Evolutionary conservation across 148 eudicot genomes (phyloP).

Genomic region (Vaccinium myrtillus): DNA sequence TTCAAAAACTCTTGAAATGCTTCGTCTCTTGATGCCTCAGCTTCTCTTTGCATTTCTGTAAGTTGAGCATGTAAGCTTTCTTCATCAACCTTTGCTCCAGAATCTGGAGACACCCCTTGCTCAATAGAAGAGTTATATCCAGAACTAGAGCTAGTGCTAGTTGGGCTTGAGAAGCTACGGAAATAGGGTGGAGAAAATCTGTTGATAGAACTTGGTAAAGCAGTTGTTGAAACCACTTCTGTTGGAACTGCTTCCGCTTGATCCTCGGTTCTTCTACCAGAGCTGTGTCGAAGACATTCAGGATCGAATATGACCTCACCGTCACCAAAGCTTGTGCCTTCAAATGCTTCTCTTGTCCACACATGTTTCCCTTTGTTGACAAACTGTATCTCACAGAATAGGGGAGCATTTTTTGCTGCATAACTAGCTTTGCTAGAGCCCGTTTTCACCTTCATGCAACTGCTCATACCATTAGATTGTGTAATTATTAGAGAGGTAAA

Average conservation of each 20-base stretch:
- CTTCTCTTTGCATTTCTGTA: constrained; percentile 43
- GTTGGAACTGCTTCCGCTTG: constrained; percentile 25
- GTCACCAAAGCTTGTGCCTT: constrained; percentile 18
- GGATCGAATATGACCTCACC: constrained; percentile 26
- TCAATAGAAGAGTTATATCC: constrained; percentile 31
- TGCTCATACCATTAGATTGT: constrained; percentile 25
- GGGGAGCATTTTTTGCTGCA: constrained; percentile 64
- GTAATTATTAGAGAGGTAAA: background rate
- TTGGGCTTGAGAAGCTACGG: constrained; percentile 18
- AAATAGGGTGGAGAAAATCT: constrained; percentile 15
- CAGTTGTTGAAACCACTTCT: constrained; percentile 27
- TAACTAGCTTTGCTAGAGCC: constrained; percentile 52
- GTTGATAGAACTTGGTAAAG: constrained; percentile 19
- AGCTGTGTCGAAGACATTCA: constrained; percentile 29
- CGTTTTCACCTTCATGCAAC: constrained; percentile 53
- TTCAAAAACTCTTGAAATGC: constrained; percentile 43
- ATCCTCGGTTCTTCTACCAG: constrained; percentile 30
- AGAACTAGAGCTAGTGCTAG: constrained; percentile 29
- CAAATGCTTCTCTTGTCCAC: constrained; percentile 67
- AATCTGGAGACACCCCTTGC: constrained; percentile 32
- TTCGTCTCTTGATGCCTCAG: constrained; percentile 41
- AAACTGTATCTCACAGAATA: constrained; percentile 70
- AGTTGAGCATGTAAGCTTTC: constrained; percentile 40
- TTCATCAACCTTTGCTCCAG: constrained; percentile 40
- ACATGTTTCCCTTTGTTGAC: constrained; percentile 64